Evolutionary conservation across 768 basidiomycete genomes (phyloP).

Genomic region (Pisolithus sp.): DNA sequence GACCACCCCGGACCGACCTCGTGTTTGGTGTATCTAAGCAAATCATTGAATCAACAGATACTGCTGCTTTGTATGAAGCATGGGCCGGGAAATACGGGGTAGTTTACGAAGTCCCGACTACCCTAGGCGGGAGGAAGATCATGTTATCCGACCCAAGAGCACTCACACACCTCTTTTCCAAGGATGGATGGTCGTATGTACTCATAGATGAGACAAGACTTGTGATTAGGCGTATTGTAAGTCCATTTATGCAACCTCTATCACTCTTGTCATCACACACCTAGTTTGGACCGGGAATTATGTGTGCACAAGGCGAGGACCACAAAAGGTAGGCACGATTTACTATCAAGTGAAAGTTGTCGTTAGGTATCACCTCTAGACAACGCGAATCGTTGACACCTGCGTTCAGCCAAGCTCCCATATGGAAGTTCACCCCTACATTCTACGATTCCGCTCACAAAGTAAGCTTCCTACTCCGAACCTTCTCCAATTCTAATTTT

Average conservation of each 20-base stretch:
- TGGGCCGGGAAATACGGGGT: slow-evolving; percentile 47
- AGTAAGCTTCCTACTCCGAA: slow-evolving; percentile 2
- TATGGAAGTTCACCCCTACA: slow-evolving; percentile 16
- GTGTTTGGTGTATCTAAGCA: slow-evolving; percentile 10
- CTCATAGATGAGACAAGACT: slow-evolving; percentile 15
- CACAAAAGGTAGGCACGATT: slow-evolving; percentile 34
- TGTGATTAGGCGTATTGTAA: slow-evolving; percentile 19
- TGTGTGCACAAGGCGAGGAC: slow-evolving; percentile 37
- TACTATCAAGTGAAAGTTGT: background rate
- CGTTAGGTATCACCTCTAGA: slow-evolving; percentile 3
- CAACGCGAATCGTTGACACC: slow-evolving; percentile 24
- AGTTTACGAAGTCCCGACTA: slow-evolving; percentile 34
- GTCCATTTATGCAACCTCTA: background rate
- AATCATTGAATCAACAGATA: slow-evolving; percentile 12
- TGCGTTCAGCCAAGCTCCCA: slow-evolving; percentile 19
- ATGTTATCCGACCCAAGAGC: slow-evolving; percentile 45
- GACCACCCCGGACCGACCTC: slow-evolving; percentile 14
- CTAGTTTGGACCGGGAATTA: slow-evolving; percentile 32
- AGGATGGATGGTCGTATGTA: slow-evolving; percentile 38
- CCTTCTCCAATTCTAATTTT: background rate
- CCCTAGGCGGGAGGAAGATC: slow-evolving; percentile 30
- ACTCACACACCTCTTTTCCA: slow-evolving; percentile 42
- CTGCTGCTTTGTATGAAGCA: slow-evolving; percentile 33
- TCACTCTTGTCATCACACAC: background rate
- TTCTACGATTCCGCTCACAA: slow-evolving; percentile 26